Evolutionary conservation across 2,329 filamentous ascomycete genomes (phyloP).

Genomic region (Sclerotinia borealis): DNA sequence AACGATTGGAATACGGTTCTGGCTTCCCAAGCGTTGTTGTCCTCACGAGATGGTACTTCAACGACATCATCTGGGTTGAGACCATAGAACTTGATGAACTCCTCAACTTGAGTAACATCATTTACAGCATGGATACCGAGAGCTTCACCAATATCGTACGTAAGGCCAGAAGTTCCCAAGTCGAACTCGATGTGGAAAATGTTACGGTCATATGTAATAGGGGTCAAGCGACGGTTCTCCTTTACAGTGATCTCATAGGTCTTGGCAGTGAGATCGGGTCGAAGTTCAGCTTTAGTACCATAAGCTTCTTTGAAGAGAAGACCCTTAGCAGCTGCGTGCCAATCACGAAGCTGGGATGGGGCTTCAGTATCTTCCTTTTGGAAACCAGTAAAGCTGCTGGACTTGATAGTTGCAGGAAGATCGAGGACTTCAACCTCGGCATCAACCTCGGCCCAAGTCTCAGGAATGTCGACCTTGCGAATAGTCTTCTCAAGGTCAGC

Average conservation of each 20-base stretch:
- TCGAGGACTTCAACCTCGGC: constrained; percentile 47
- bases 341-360: constrained; percentile 62
- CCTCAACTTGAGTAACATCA: constrained; percentile 67
- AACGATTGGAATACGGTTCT: constrained; percentile 91
- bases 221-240: constrained; percentile 91
- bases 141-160: constrained; percentile 94
- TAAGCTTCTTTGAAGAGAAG: constrained; percentile 94
- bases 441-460: constrained; percentile 70
- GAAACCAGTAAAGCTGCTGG: constrained; percentile 78
- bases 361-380: constrained; percentile 68
- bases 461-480: constrained; percentile 67
- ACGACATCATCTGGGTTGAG: constrained; percentile 77
- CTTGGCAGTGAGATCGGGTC: constrained; percentile 80
- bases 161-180: constrained; percentile 82
- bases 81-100: constrained; percentile 88
- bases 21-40: constrained; percentile 67
- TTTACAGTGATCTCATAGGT: constrained; percentile 85
- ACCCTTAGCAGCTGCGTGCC: constrained; percentile 80
- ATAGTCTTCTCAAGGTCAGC: constrained; percentile 66
- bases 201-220: constrained; percentile 85
- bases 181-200: constrained; percentile 99
- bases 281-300: constrained; percentile 63
- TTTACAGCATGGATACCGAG: constrained; percentile 96
- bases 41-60: constrained; percentile 84
- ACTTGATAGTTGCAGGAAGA: constrained; percentile 59